Evolutionary conservation across 352 stramenopile species (phyloP).

Genomic region (Pythium oligandrum): DNA sequence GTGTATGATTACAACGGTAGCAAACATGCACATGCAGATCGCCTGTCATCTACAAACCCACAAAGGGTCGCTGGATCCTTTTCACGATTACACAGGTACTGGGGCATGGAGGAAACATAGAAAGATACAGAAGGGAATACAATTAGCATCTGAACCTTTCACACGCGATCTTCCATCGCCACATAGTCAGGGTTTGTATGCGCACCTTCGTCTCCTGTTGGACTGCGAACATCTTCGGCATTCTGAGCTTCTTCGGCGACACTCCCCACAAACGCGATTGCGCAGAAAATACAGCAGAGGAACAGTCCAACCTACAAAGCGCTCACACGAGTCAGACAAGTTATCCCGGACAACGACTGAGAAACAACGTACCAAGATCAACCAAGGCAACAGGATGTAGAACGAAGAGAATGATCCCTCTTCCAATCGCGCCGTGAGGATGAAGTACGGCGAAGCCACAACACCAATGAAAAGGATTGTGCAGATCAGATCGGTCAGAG

Average conservation of each 20-base stretch:
- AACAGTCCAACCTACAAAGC: conserved; percentile 45
- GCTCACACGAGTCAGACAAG: conserved; percentile 2
- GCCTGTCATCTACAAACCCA: no score
- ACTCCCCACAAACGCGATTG: conserved; percentile 64
- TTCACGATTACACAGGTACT: no score
- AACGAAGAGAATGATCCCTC: conserved; percentile 57
- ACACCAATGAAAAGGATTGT: conserved; percentile 45
- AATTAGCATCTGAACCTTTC: background rate
- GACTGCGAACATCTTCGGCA: conserved; percentile 33
- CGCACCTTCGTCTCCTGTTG: conserved; percentile 65
- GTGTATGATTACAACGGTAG: no score
- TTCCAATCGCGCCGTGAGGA: conserved; percentile 58
- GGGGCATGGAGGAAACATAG: no score
- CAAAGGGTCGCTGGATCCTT: no score
- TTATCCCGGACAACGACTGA: background rate
- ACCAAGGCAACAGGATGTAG: conserved; percentile 69
- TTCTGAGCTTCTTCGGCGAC: conserved; percentile 28
- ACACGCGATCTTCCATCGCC: background rate
- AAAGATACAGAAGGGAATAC: no score
- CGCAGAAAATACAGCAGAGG: conserved; percentile 78
- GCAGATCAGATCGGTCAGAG: conserved; percentile 48
- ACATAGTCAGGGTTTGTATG: conserved; percentile 21
- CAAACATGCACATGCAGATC: no score
- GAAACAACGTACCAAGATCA: conserved; percentile 53
- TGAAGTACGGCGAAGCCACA: conserved; percentile 63